These are phyloP conservation scores for Venturia carpophila DNA, from an alignment of 2,329 filamentous ascomycete species.

Conservation along the genomic window DNA sequence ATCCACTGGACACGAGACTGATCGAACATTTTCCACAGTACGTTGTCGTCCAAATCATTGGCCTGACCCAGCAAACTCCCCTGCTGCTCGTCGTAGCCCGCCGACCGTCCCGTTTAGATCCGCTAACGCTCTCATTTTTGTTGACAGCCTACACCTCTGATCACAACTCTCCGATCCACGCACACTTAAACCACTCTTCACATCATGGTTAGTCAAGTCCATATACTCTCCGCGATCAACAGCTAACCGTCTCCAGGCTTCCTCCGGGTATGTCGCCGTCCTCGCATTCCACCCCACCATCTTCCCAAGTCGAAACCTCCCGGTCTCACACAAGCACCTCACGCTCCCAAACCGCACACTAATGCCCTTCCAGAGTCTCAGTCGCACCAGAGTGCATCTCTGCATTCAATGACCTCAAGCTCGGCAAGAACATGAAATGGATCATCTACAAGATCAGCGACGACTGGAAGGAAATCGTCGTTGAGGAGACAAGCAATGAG, in stretches of 20 bases:
- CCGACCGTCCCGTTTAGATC: neutral
- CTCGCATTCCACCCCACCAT: constrained; percentile 8
- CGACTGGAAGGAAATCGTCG: constrained; percentile 72
- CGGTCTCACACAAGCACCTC: neutral
- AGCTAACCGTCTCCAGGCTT: constrained; percentile 3
- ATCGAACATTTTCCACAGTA: neutral
- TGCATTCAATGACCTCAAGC: constrained; percentile 74
- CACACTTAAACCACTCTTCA: neutral
- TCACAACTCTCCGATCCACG: neutral
- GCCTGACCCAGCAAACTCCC: neutral
- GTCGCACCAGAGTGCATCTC: constrained; percentile 62
- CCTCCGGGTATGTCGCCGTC: constrained; percentile 14
- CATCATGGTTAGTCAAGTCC: constrained; percentile 4
- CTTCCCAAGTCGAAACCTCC: neutral
- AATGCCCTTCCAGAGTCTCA: constrained; percentile 49
- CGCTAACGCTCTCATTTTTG: constrained; percentile 8
- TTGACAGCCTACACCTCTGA: constrained; percentile 14
- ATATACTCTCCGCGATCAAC: neutral
- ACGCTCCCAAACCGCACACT: neutral
- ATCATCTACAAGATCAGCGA: constrained; percentile 84
- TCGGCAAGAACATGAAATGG: constrained; percentile 69
- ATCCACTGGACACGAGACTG: neutral
- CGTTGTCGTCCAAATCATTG: neutral
- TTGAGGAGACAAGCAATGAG: constrained; percentile 63
- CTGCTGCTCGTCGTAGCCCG: neutral